These are phyloP conservation scores for Drechmeria coniospora DNA, from an alignment of 2,329 filamentous ascomycete genomes.

Conservation along the genomic window DNA sequence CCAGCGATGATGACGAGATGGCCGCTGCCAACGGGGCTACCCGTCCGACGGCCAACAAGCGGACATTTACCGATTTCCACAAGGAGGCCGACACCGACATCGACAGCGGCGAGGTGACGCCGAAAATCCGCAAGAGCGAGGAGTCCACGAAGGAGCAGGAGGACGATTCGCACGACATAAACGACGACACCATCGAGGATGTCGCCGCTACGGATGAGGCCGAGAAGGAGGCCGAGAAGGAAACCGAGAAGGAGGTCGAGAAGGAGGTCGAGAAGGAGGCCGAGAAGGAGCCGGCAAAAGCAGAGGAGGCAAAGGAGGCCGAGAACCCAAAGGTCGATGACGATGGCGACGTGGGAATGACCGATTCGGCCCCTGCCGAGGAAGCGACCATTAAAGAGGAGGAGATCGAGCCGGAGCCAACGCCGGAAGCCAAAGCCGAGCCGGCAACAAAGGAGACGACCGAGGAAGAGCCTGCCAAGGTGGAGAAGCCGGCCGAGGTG, in stretches of 20 bases:
- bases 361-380: slow-evolving; percentile 17
- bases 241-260: too few relatives aligned
- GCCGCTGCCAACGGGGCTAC: slow-evolving; percentile 57
- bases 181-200: slow-evolving; percentile 29
- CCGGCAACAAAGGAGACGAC: slow-evolving; percentile 10
- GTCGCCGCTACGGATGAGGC: slow-evolving; percentile 15
- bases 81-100: slow-evolving; percentile 24
- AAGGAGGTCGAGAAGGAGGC: too few relatives aligned
- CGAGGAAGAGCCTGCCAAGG: slow-evolving; percentile 5
- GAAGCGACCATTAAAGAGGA: slow-evolving; percentile 24
- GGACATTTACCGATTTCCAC: slow-evolving; percentile 36
- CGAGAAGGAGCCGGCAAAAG: slow-evolving; percentile 2
- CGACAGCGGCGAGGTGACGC: slow-evolving; percentile 23
- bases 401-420: slow-evolving; percentile 18
- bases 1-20: slow-evolving; percentile 82
- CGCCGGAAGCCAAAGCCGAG: slow-evolving; percentile 17
- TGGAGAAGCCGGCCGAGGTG: slow-evolving; percentile 11
- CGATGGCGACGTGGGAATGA: slow-evolving; percentile 38
- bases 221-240: slow-evolving; percentile 14
- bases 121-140: slow-evolving; percentile 18
- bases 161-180: slow-evolving; percentile 19
- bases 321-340: slow-evolving; percentile 22
- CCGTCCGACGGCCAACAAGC: slow-evolving; percentile 29
- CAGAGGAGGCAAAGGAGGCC: slow-evolving; percentile 5
- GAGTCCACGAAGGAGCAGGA: slow-evolving; percentile 13